These are phyloP conservation scores for Collybiopsis luxurians DNA, from an alignment of 768 basidiomycete genomes.

Conservation along the genomic window DNA sequence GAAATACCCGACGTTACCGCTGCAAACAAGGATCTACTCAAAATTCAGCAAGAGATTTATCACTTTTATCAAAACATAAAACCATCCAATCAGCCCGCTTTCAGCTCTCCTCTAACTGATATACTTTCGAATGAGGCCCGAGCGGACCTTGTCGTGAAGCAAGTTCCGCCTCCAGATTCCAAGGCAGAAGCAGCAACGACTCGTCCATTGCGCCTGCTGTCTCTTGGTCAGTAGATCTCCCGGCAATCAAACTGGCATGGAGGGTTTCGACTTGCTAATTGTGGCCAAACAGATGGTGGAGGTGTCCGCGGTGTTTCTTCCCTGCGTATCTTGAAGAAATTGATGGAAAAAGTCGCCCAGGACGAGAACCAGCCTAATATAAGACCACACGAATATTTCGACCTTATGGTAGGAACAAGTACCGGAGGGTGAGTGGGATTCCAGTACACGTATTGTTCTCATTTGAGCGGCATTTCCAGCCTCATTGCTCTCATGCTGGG, in stretches of 20 bases:
- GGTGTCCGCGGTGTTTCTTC: constrained; percentile 33
- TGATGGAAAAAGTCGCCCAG: constrained; percentile 26
- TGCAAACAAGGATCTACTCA: too few species aligned
- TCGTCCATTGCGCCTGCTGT: constrained; percentile 23
- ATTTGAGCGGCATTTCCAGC: constrained; percentile 10
- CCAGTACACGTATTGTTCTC: too few species aligned
- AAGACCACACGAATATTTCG: constrained; percentile 31
- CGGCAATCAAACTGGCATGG: too few species aligned
- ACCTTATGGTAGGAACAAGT: constrained; percentile 34
- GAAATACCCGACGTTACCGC: too few species aligned
- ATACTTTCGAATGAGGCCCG: too few species aligned
- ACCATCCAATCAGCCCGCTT: too few species aligned
- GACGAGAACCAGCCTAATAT: constrained; percentile 11
- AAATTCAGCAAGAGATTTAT: too few species aligned
- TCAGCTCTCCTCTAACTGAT: too few species aligned
- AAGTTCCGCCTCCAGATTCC: too few species aligned
- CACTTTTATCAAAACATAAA: too few species aligned
- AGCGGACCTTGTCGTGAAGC: too few species aligned
- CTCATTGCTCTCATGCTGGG: constrained; percentile 38
- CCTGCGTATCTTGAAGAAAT: constrained; percentile 24
- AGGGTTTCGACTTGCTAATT: too few species aligned
- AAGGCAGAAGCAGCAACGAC: constrained; percentile 13
- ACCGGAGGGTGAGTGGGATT: constrained; percentile 33
- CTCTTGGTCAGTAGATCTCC: constrained; percentile 20
- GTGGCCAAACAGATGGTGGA: constrained; percentile 25